Evolutionary conservation across 2,329 filamentous ascomycete species (phyloP).

Genomic region (Clonostachys rosea): DNA sequence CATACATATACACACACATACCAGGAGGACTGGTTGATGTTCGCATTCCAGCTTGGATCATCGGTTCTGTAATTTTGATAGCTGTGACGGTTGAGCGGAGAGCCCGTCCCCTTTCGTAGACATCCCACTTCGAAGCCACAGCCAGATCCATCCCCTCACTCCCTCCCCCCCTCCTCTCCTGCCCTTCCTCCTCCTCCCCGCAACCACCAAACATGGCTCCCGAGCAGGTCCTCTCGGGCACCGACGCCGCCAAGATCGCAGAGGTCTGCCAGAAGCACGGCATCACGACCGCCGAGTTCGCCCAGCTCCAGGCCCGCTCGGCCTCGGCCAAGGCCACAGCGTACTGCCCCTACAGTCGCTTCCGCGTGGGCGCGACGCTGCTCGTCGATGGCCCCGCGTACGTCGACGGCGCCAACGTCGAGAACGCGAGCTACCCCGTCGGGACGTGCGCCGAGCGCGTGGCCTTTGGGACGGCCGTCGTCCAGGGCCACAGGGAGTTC

Average conservation of each 20-base stretch:
- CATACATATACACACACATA: too few relatives aligned
- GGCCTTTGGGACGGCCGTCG: conserved; percentile 77
- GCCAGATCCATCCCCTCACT: too few relatives aligned
- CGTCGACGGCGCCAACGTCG: conserved; percentile 73
- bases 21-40: too few relatives aligned
- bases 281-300: conserved; percentile 61
- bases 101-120: too few relatives aligned
- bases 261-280: conserved; percentile 23
- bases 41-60: too few relatives aligned
- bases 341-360: conserved; percentile 91
- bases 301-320: conserved; percentile 56
- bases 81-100: too few relatives aligned
- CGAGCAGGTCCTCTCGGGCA: conserved; percentile 11
- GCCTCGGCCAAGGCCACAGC: conserved; percentile 70
- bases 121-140: too few relatives aligned
- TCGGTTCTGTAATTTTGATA: too few relatives aligned
- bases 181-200: neutral
- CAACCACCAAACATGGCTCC: neutral
- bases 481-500: conserved; percentile 52
- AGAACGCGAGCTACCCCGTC: conserved; percentile 90
- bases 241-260: conserved; percentile 16
- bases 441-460: conserved; percentile 94
- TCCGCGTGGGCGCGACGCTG: conserved; percentile 82
- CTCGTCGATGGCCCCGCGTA: conserved; percentile 37
- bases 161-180: neutral